Percentiles rank a stretch among this genome's conserved stretches.
These are phyloP conservation scores for Saturnispora dispora DNA, from an alignment of 805 yeast species.

Conservation along the genomic window DNA sequence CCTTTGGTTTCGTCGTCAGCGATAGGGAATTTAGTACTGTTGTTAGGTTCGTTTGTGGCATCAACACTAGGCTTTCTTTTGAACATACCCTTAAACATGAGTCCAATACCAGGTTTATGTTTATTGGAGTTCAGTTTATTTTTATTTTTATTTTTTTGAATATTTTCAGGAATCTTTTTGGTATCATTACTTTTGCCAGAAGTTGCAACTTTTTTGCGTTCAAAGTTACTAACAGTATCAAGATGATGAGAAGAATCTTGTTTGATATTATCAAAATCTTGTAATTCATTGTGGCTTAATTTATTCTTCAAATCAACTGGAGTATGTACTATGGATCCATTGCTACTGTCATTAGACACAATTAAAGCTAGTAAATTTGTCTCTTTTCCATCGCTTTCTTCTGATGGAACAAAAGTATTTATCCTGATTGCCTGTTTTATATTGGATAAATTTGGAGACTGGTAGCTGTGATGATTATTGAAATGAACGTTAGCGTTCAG, in stretches of 20 bases:
- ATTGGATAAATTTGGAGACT: not conserved
- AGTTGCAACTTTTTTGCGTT: not conserved
- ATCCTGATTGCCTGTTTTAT: not conserved
- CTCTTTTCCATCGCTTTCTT: not conserved
- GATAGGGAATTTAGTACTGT: not conserved
- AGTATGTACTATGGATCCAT: slow-evolving; percentile 4
- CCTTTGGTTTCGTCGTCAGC: not conserved
- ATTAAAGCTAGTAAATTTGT: not conserved
- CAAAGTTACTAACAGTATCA: not conserved
- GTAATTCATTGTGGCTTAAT: not conserved
- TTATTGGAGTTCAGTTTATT: not conserved
- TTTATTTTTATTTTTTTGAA: not conserved
- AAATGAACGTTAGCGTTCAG: not conserved
- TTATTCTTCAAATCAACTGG: not conserved
- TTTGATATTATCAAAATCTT: not conserved
- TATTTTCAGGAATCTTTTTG: not conserved
- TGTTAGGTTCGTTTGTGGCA: not conserved
- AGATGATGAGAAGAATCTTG: not conserved
- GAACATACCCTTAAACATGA: slow-evolving; percentile 7
- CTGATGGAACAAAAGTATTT: not conserved
- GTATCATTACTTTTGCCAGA: not conserved
- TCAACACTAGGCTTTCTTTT: not conserved
- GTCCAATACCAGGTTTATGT: slow-evolving; percentile 3
- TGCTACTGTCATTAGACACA: not conserved
- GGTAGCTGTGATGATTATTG: not conserved